Conservation (phyloP, 148 eudicot species). For the Nepenthes mirabilis region DNA sequence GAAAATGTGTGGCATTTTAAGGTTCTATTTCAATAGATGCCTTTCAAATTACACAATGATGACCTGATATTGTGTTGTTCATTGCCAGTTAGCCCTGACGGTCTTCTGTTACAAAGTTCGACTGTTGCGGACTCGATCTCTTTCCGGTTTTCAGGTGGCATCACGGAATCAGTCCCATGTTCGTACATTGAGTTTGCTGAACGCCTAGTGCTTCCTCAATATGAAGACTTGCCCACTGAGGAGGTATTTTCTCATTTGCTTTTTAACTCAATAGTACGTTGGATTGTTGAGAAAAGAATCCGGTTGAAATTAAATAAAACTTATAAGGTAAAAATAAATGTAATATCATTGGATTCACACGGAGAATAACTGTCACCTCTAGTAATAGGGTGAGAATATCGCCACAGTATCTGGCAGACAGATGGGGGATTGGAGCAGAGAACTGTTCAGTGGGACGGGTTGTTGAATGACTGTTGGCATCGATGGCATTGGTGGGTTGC, state of each 20-base stretch:
- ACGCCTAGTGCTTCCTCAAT: conserved; percentile 78
- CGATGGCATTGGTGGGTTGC: too few relatives aligned
- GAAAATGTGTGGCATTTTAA: not conserved
- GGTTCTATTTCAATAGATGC: not conserved
- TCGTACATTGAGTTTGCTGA: conserved; percentile 99
- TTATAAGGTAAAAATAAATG: too few relatives aligned
- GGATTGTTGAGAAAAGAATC: too few relatives aligned
- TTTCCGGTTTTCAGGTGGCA: conserved; percentile 65
- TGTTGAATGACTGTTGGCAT: too few relatives aligned
- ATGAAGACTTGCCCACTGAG: conserved; percentile 45
- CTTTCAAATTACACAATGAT: not conserved
- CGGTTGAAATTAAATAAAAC: too few relatives aligned
- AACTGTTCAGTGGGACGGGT: too few relatives aligned
- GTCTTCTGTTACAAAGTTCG: conserved; percentile 83
- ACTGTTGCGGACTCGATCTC: conserved; percentile 84
- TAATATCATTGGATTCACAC: too few relatives aligned
- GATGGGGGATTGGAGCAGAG: too few relatives aligned
- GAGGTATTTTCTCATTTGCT: conserved; percentile 26
- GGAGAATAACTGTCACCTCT: too few relatives aligned
- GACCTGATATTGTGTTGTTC: not conserved
- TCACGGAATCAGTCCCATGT: conserved; percentile 59
- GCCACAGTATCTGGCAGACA: too few relatives aligned
- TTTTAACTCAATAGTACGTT: not conserved
- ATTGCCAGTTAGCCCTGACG: conserved; percentile 85
- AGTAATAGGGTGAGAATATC: too few relatives aligned